A percentile compares a stretch with the other conserved stretches of the same genome.
Evolutionary conservation across 768 basidiomycete species (phyloP).

Genomic region (Boletus rufocinnamomeus): DNA sequence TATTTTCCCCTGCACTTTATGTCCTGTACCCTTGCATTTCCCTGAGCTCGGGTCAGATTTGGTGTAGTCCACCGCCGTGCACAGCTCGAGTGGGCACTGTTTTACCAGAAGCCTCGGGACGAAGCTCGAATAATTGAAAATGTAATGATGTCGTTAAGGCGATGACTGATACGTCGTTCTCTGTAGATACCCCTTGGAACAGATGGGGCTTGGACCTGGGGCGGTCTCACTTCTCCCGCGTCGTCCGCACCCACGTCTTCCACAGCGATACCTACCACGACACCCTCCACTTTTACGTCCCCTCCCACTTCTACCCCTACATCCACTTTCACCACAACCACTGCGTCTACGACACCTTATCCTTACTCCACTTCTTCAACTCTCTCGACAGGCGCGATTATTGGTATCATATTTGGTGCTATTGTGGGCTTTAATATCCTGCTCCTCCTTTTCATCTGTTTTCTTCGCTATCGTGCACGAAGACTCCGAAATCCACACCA

Average conservation of each 20-base stretch:
- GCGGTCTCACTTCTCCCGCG: slow-evolving; percentile 70
- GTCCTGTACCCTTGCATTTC: background rate
- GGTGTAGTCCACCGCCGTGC: background rate
- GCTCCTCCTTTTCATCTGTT: slow-evolving; percentile 45
- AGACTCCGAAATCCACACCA: slow-evolving; percentile 19
- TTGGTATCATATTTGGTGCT: slow-evolving; percentile 44
- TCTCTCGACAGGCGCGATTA: slow-evolving; percentile 33
- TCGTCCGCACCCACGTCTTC: slow-evolving; percentile 35
- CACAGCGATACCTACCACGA: slow-evolving; percentile 29
- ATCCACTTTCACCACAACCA: slow-evolving; percentile 23
- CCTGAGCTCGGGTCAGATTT: background rate
- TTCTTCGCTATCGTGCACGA: slow-evolving; percentile 33
- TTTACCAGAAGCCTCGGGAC: background rate
- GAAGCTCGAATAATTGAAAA: slow-evolving; percentile 1
- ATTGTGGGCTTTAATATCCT: slow-evolving; percentile 62
- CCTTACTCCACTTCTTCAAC: slow-evolving; percentile 32
- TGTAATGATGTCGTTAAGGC: slow-evolving; percentile 12
- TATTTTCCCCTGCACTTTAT: background rate
- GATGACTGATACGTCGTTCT: slow-evolving; percentile 15
- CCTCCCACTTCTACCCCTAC: slow-evolving; percentile 31
- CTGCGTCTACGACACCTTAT: slow-evolving; percentile 30
- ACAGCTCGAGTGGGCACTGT: background rate
- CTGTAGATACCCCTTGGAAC: slow-evolving; percentile 72
- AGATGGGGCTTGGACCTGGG: slow-evolving; percentile 64
- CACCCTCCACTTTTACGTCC: slow-evolving; percentile 34